phyloP scores from a whole-genome alignment of 495 filamentous ascomycete genomes.

The Annulohypoxylon bovei region DNA sequence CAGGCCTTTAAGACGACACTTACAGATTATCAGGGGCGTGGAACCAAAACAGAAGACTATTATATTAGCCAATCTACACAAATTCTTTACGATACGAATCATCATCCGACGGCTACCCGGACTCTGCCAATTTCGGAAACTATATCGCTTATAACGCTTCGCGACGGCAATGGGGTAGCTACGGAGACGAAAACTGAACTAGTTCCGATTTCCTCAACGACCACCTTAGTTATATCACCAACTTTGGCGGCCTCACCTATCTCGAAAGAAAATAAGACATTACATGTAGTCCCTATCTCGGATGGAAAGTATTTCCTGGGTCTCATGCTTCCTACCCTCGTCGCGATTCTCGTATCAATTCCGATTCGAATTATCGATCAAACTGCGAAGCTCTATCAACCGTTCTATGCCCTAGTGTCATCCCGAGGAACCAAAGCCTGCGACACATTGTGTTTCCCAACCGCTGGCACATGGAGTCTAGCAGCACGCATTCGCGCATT shows the following conservation, averaged over 20 bases:
- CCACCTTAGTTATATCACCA: conserved; percentile 14
- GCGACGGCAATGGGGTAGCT: conserved; percentile 21
- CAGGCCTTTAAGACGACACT: conserved; percentile 26
- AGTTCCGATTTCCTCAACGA: conserved; percentile 29
- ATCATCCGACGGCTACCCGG: conserved; percentile 33
- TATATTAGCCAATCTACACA: conserved; percentile 18
- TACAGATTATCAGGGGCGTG: conserved; percentile 26
- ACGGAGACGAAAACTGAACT: conserved; percentile 33
- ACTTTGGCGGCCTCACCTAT: conserved; percentile 15
- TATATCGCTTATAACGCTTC: conserved; percentile 18
- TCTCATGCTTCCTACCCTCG: conserved; percentile 48
- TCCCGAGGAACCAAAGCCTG: conserved; percentile 34
- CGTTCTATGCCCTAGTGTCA: conserved; percentile 46
- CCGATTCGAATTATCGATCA: conserved; percentile 45
- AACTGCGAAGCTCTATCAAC: conserved; percentile 48
- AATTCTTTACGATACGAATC: conserved; percentile 24
- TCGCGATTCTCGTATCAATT: conserved; percentile 43
- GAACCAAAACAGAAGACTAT: conserved; percentile 32
- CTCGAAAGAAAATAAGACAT: conserved; percentile 1
- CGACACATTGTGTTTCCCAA: conserved; percentile 43
- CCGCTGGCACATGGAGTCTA: conserved; percentile 30
- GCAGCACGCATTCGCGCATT: conserved; percentile 28
- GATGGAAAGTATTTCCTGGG: conserved; percentile 46
- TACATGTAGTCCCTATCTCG: conserved; percentile 32
- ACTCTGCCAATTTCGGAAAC: conserved; percentile 24